Percentiles rank a stretch among this genome's conserved stretches.
Evolutionary conservation across 1,284 basidiomycete genomes (phyloP).

Genomic region (Gymnopus androsaceus): DNA sequence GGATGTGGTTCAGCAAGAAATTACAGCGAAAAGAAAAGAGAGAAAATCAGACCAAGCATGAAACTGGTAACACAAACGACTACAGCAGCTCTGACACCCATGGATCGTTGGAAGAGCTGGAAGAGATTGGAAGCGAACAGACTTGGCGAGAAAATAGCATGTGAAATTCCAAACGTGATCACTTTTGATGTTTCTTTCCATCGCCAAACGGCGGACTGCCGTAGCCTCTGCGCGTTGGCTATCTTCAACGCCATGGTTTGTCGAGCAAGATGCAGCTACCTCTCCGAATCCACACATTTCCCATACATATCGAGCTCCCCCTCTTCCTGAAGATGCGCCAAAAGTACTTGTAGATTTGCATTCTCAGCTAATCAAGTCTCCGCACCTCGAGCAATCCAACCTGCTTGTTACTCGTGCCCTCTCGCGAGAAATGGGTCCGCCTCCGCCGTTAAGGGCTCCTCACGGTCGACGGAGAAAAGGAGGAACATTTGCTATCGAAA

Average conservation of each 20-base stretch:
- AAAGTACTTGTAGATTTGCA: slow-evolving; percentile 50
- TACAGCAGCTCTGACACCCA: slow-evolving; percentile 69
- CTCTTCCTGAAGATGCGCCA: slow-evolving; percentile 54
- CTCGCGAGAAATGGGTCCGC: slow-evolving; percentile 50
- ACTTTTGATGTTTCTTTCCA: slow-evolving; percentile 1
- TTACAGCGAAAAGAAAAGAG: neutral
- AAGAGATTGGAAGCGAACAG: slow-evolving; percentile 4
- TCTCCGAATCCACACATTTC: slow-evolving; percentile 18
- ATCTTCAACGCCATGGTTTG: slow-evolving; percentile 49
- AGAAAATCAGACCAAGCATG: slow-evolving; percentile 62
- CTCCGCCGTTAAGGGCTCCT: slow-evolving; percentile 50
- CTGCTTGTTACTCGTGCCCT: slow-evolving; percentile 54
- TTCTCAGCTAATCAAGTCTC: slow-evolving; percentile 52
- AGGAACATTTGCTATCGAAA: slow-evolving; percentile 65
- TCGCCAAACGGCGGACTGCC: slow-evolving; percentile 1
- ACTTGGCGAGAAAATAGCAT: slow-evolving; percentile 11
- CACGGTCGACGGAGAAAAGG: slow-evolving; percentile 68
- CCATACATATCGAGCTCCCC: slow-evolving; percentile 30
- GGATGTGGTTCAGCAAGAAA: slow-evolving; percentile 15
- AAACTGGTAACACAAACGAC: slow-evolving; percentile 77
- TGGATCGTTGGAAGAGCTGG: slow-evolving; percentile 28
- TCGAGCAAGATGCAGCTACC: slow-evolving; percentile 41
- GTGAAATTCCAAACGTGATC: slow-evolving; percentile 8
- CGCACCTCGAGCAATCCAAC: slow-evolving; percentile 60
- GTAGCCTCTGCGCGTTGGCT: neutral